Evolutionary conservation across 139 green algal species (phyloP).

Genomic region (Coelastrella sp.): DNA sequence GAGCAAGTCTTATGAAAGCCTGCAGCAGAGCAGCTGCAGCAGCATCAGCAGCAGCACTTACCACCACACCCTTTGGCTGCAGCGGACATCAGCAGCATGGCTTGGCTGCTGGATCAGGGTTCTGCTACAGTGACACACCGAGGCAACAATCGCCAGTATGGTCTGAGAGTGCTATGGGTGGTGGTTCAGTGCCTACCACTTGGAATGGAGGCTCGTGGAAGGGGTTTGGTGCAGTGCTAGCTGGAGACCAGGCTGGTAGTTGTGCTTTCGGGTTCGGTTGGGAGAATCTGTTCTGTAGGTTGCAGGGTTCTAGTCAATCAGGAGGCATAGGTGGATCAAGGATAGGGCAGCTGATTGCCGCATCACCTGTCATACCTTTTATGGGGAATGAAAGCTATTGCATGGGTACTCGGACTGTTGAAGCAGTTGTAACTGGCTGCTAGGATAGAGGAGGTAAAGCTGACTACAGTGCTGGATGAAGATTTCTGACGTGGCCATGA

Average conservation of each 20-base stretch:
- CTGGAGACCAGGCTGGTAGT: background rate
- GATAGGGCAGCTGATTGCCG: background rate
- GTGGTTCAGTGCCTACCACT: too few relatives aligned
- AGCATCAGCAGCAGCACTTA: background rate
- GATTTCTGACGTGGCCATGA: too few relatives aligned
- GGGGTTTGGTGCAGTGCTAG: background rate
- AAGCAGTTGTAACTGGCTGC: background rate
- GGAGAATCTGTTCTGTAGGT: background rate
- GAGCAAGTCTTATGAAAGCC: background rate
- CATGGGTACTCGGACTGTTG: background rate
- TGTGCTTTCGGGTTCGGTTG: background rate
- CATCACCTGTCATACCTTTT: conserved; percentile 18
- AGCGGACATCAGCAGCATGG: background rate
- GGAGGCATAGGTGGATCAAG: background rate
- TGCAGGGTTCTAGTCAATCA: background rate
- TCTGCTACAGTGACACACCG: background rate
- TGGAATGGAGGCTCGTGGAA: too few relatives aligned
- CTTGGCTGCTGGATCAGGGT: background rate
- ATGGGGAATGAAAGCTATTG: conserved; percentile 5
- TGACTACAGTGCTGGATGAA: too few relatives aligned
- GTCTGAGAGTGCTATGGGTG: too few relatives aligned
- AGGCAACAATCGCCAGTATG: background rate
- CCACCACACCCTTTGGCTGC: background rate
- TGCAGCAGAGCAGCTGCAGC: conserved; percentile 18
- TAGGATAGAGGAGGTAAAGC: too few relatives aligned